phyloP scores from a whole-genome alignment of 2,329 filamentous ascomycete species.

The Aspergillaceae sp. region DNA sequence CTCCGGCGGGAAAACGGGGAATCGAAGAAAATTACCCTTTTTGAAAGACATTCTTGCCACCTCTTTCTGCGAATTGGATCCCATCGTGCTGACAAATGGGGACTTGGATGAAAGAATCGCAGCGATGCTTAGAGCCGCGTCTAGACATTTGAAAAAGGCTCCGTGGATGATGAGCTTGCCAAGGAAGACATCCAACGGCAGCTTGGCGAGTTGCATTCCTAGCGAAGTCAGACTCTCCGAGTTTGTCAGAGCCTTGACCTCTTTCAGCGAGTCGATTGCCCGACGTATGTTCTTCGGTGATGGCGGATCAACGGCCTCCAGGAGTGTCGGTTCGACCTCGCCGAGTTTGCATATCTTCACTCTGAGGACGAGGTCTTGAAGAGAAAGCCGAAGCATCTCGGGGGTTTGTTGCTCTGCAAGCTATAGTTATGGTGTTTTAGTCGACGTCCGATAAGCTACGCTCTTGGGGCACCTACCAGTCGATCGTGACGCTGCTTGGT shows the following conservation, averaged over 20 bases:
- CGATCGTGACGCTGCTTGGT: constrained; percentile 82
- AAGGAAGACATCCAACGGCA: constrained; percentile 88
- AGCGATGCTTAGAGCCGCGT: constrained; percentile 84
- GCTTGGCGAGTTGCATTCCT: constrained; percentile 73
- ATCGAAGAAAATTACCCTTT: constrained; percentile 40
- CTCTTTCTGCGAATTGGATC: constrained; percentile 73
- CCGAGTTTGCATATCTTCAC: constrained; percentile 97
- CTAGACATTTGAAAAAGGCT: constrained; percentile 79
- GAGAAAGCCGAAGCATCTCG: constrained; percentile 85
- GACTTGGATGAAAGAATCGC: constrained; percentile 92
- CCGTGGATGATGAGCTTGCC: constrained; percentile 87
- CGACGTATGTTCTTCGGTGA: constrained; percentile 86
- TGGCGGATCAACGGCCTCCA: constrained; percentile 81
- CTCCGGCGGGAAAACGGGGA: not conserved
- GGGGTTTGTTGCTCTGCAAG: constrained; percentile 92
- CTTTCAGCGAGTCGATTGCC: constrained; percentile 84
- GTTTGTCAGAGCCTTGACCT: constrained; percentile 78
- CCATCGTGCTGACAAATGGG: constrained; percentile 80
- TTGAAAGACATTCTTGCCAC: constrained; percentile 70
- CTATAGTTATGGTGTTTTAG: constrained; percentile 20
- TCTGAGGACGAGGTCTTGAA: constrained; percentile 89
- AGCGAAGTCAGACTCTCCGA: constrained; percentile 78
- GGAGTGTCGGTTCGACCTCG: constrained; percentile 80
- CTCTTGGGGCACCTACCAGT: constrained; percentile 28
- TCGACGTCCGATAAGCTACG: too few relatives aligned